Evolutionary conservation across 208 protist genomes (phyloP).

Genomic region (Leptomonas pyrrhocoris): DNA sequence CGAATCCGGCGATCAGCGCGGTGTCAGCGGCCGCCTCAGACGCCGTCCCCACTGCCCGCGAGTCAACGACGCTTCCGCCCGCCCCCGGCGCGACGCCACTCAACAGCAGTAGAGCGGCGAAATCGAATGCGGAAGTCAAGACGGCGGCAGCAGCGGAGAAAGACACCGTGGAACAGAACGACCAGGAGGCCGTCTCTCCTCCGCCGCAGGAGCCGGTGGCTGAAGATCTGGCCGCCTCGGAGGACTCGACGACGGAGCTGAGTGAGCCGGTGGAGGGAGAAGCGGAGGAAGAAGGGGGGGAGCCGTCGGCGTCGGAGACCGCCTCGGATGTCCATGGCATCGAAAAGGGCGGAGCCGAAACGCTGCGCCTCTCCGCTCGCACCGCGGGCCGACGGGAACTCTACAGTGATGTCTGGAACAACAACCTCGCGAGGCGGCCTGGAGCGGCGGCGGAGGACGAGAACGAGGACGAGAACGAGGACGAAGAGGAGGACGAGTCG

Average conservation of each 20-base stretch:
- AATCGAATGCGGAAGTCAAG: neutral
- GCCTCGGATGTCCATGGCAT: neutral
- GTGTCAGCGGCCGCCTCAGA: neutral
- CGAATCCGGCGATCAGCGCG: neutral
- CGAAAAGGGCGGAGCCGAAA: neutral
- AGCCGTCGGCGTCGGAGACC: neutral
- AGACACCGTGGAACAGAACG: neutral
- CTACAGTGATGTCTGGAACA: constrained; percentile 7
- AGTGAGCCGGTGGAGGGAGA: constrained; percentile 1
- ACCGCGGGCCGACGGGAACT: neutral
- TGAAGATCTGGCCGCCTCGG: neutral
- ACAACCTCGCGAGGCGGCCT: neutral
- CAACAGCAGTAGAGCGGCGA: neutral
- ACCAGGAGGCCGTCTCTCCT: neutral
- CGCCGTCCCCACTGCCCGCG: no score
- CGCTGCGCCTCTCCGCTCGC: neutral
- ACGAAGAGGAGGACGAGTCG: neutral
- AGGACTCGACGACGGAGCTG: constrained; percentile 9
- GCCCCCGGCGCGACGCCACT: neutral
- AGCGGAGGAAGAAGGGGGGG: neutral
- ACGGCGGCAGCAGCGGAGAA: neutral
- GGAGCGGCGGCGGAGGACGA: neutral
- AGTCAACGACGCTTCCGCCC: neutral
- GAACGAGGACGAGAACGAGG: neutral
- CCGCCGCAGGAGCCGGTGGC: neutral